Conservation (phyloP, 495 filamentous ascomycete species). For the Penicillium coprophilum region DNA sequence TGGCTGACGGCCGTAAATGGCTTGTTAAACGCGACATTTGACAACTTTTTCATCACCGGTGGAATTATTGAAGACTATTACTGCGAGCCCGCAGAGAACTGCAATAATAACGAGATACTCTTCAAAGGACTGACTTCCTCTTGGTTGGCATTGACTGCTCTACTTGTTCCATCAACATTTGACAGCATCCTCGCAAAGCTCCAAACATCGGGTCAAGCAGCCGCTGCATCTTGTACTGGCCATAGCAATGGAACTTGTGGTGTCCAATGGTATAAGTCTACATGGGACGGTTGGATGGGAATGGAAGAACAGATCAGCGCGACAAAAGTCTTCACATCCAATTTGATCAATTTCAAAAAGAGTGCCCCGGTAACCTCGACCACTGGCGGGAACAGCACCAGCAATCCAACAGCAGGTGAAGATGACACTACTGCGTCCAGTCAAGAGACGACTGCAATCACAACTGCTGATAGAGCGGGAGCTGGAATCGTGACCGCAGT, state of each 20-base stretch:
- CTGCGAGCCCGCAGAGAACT: conserved; percentile 61
- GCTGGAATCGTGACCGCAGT: conserved; percentile 65
- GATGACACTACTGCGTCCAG: conserved; percentile 17
- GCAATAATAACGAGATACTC: conserved; percentile 71
- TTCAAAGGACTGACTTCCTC: conserved; percentile 81
- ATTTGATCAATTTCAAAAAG: conserved; percentile 31
- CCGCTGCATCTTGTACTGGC: conserved; percentile 66
- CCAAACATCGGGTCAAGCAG: conserved; percentile 63
- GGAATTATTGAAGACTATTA: conserved; percentile 60
- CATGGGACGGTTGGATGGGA: conserved; percentile 64
- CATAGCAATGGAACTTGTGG: conserved; percentile 68
- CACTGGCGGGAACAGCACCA: conserved; percentile 35
- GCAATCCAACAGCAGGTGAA: conserved; percentile 39
- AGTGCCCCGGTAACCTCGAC: conserved; percentile 27
- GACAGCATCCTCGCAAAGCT: conserved; percentile 64
- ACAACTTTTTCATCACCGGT: conserved; percentile 49
- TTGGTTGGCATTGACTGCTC: conserved; percentile 73
- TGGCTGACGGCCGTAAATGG: conserved; percentile 48
- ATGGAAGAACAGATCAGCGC: conserved; percentile 56
- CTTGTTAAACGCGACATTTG: conserved; percentile 50
- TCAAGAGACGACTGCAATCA: conserved; percentile 38
- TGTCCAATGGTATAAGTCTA: conserved; percentile 61
- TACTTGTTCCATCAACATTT: conserved; percentile 63
- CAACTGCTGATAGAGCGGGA: conserved; percentile 58
- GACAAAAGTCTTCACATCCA: conserved; percentile 54